Evolutionary conservation across 306 rosid genomes (phyloP).

Genomic region (Sicyos edulis): DNA sequence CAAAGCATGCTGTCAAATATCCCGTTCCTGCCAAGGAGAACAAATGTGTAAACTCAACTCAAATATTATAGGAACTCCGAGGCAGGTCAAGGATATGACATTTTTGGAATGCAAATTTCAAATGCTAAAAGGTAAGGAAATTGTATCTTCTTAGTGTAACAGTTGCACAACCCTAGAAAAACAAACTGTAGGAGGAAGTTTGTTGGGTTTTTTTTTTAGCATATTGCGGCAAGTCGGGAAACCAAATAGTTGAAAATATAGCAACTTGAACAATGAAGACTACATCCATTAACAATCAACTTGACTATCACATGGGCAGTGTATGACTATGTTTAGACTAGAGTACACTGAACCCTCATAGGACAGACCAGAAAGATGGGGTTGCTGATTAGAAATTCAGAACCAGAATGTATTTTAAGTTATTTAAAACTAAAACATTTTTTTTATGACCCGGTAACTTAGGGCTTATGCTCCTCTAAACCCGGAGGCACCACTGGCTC

Average conservation of each 20-base stretch:
- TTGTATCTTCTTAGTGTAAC: not conserved
- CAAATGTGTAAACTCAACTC: not conserved
- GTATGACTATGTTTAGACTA: not conserved
- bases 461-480: too few species aligned
- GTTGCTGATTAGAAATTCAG: not conserved
- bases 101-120: slow-evolving; percentile 5
- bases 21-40: slow-evolving; percentile 64
- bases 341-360: not conserved
- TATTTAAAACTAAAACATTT: too few species aligned
- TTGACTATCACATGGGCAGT: not conserved
- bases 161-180: too few species aligned
- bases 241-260: not conserved
- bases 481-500: too few species aligned
- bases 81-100: not conserved
- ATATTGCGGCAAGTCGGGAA: too few species aligned
- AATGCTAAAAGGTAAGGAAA: not conserved
- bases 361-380: not conserved
- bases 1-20: slow-evolving; percentile 88
- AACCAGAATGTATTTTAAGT: not conserved
- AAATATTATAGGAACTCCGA: not conserved
- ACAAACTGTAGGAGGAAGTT: too few species aligned
- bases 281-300: not conserved
- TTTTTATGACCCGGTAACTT: too few species aligned
- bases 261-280: not conserved
- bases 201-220: too few species aligned